A percentile compares a stretch with the other conserved stretches of the same genome.
Evolutionary conservation across 78 protist species (phyloP).

Genomic region (Dictyostelium intermedium): DNA sequence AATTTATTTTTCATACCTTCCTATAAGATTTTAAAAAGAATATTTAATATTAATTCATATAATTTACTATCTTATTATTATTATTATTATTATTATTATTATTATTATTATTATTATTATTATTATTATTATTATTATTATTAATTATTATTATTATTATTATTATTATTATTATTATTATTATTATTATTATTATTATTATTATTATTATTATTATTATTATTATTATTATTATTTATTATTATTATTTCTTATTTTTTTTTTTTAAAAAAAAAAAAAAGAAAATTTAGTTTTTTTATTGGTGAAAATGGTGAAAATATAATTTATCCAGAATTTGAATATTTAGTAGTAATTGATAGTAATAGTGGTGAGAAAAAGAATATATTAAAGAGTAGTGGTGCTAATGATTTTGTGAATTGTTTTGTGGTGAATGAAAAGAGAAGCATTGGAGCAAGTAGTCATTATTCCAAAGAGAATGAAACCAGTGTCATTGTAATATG

Average conservation of each 20-base stretch:
- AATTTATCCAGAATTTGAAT: neutral
- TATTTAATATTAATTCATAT: neutral
- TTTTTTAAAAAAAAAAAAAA: neutral
- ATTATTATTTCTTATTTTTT: neutral
- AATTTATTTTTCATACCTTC: conserved; percentile 30
- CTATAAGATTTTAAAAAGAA: neutral
- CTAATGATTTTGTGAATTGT: neutral
- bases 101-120: too few species aligned
- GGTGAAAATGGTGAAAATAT: neutral
- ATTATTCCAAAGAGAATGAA: neutral
- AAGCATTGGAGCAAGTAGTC: neutral
- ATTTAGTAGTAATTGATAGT: neutral
- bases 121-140: too few species aligned
- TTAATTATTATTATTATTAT: too few species aligned
- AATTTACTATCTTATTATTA: too few species aligned
- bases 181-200: too few species aligned
- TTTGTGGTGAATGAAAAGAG: neutral
- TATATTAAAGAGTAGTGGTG: neutral
- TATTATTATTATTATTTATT: neutral
- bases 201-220: neutral
- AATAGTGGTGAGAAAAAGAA: neutral
- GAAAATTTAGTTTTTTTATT: neutral
- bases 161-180: too few species aligned
- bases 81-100: too few species aligned
- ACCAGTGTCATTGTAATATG: neutral